Conservation (phyloP, 2,329 filamentous ascomycete genomes). For the Penicillium psychrosexuale region DNA sequence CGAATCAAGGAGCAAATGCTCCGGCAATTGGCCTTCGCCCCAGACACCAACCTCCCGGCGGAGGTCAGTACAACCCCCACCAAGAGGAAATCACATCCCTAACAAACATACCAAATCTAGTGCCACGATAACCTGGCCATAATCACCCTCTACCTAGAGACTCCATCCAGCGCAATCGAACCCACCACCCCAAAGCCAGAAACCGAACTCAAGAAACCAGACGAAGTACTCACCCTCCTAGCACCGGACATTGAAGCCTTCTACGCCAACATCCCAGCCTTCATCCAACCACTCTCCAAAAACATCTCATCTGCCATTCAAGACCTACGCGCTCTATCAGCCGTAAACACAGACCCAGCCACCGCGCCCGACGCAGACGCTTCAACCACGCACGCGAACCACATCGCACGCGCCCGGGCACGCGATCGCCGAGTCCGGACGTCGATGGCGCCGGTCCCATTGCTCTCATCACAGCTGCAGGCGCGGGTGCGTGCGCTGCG, state of each 20-base stretch:
- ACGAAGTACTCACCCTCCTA: conserved; percentile 32
- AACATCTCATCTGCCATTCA: conserved; percentile 24
- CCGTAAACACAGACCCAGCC: conserved; percentile 20
- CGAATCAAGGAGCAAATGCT: conserved; percentile 34
- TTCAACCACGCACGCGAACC: conserved; percentile 10
- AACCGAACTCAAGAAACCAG: conserved; percentile 8
- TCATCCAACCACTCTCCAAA: conserved; percentile 27
- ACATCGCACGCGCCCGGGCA: conserved; percentile 19
- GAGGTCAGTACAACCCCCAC: conserved; percentile 27
- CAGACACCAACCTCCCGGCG: conserved; percentile 32
- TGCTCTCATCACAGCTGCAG: conserved; percentile 28
- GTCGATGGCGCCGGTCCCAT: conserved; percentile 20
- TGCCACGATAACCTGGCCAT: conserved; percentile 35
- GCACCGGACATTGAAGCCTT: conserved; percentile 37
- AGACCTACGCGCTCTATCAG: conserved; percentile 26
- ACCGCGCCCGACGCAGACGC: not conserved
- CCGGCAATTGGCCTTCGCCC: conserved; percentile 33
- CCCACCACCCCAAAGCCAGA: conserved; percentile 14
- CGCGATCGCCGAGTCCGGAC: conserved; percentile 24
- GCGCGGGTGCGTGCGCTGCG: conserved; percentile 31
- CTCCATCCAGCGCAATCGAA: conserved; percentile 23
- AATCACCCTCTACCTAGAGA: conserved; percentile 39
- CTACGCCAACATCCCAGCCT: conserved; percentile 28
- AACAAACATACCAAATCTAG: conserved; percentile 15
- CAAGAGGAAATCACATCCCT: not conserved